Percentiles rank a stretch among this genome's conserved stretches.
Evolutionary conservation across 1,284 basidiomycete species (phyloP).

Genomic region (Cryptococcus sp.): DNA sequence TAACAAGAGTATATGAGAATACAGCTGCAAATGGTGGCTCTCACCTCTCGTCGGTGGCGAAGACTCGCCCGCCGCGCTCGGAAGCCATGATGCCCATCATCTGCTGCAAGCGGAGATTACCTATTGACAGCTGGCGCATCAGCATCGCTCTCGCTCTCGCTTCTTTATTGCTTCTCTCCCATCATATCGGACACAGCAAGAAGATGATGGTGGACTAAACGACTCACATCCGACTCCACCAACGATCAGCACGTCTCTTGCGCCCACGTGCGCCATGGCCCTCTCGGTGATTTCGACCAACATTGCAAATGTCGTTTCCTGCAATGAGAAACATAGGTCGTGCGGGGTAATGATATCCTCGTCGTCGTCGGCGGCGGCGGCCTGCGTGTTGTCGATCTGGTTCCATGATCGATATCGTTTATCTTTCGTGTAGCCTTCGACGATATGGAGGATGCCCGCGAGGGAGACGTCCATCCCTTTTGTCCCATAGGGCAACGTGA

Average conservation of each 20-base stretch:
- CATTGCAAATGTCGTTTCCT: constrained; percentile 98
- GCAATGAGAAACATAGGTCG: constrained; percentile 94
- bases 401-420: constrained; percentile 64
- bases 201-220: neutral
- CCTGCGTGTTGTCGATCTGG: constrained; percentile 7
- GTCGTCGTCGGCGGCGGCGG: constrained; percentile 48
- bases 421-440: constrained; percentile 83
- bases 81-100: constrained; percentile 99
- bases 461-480: constrained; percentile 99
- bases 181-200: neutral
- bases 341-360: constrained; percentile 83
- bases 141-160: neutral
- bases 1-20: too few species aligned
- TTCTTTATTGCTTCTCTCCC: neutral
- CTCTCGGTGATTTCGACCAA: constrained; percentile 98
- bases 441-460: constrained; percentile 86
- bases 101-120: constrained; percentile 87
- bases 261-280: constrained; percentile 98
- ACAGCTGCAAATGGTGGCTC: constrained; percentile 16
- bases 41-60: constrained; percentile 93
- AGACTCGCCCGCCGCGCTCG: constrained; percentile 86
- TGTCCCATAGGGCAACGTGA: constrained; percentile 89
- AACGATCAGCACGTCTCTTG: constrained; percentile 93
- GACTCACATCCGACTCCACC: constrained; percentile 94
- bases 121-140: constrained; percentile 53